Percentiles rank a stretch among this genome's conserved stretches.
Evolutionary conservation across 1,139 yeast species (phyloP).

Genomic region (Scheffersomyces cryptocercus): DNA sequence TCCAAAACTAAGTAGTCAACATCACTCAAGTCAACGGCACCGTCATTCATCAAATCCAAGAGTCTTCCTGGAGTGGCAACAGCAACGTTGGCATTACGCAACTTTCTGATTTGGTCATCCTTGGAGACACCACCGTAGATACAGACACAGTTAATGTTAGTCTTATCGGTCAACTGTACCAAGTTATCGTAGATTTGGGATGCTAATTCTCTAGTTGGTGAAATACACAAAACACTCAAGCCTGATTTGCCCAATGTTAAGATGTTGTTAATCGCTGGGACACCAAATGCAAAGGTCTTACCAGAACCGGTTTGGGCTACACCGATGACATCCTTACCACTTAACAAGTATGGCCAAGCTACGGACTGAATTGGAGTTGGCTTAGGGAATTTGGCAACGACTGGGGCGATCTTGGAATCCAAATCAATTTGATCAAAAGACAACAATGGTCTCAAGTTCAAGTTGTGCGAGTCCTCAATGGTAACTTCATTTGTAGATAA

Average conservation of each 20-base stretch:
- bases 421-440: constrained; percentile 65
- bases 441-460: constrained; percentile 65
- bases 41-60: constrained; percentile 87
- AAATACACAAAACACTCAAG: constrained; percentile 76
- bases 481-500: constrained; percentile 73
- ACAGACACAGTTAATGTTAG: constrained; percentile 73
- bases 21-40: constrained; percentile 66
- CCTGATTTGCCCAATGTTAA: constrained; percentile 47
- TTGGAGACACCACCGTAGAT: constrained; percentile 98
- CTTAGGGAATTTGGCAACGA: constrained; percentile 69
- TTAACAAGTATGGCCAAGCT: constrained; percentile 89
- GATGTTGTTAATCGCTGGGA: constrained; percentile 87
- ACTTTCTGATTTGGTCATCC: constrained; percentile 77
- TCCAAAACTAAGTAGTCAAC: constrained; percentile 85
- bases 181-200: constrained; percentile 89
- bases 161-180: constrained; percentile 60
- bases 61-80: constrained; percentile 98
- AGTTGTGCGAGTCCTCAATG: constrained; percentile 65
- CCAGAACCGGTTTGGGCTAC: constrained; percentile 99
- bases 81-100: constrained; percentile 69
- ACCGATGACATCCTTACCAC: constrained; percentile 87
- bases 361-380: constrained; percentile 98
- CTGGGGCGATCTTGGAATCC: constrained; percentile 54
- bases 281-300: constrained; percentile 95
- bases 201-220: constrained; percentile 97